Percentiles rank a stretch among this genome's conserved stretches.
phyloP scores from a whole-genome alignment of 352 stramenopile species.

The Phytopythium litorale region DNA sequence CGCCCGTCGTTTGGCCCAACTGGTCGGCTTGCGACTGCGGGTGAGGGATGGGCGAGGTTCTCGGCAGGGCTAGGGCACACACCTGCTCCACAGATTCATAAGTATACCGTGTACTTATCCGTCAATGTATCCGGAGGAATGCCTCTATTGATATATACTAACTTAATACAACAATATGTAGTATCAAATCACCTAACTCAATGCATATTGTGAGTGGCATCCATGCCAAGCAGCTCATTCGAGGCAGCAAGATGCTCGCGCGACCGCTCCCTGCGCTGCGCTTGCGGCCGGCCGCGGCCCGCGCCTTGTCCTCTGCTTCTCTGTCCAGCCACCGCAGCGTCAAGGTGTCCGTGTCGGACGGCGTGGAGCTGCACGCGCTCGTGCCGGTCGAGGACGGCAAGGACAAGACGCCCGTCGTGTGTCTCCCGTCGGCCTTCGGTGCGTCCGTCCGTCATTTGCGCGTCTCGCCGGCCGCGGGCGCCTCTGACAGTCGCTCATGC shows the following conservation, averaged over 20 bases:
- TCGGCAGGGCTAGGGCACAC: background rate
- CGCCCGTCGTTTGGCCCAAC: background rate
- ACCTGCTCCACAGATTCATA: background rate
- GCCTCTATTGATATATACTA: no score
- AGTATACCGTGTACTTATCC: background rate
- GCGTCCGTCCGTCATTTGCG: constrained; percentile 4
- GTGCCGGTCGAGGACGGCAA: constrained; percentile 8
- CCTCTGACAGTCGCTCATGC: background rate
- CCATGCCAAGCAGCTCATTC: no score
- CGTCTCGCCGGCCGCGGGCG: no score
- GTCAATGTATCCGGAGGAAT: background rate
- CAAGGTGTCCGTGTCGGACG: constrained; percentile 30
- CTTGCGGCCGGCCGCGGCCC: background rate
- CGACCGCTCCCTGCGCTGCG: background rate
- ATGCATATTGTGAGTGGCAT: no score
- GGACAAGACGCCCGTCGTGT: constrained; percentile 43
- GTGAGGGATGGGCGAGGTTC: constrained; percentile 11
- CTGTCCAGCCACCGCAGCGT: constrained; percentile 16
- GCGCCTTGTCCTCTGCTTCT: background rate
- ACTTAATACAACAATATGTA: no score
- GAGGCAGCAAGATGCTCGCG: background rate
- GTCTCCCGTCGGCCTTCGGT: constrained; percentile 66
- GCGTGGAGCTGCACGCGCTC: constrained; percentile 44
- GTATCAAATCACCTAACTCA: no score
- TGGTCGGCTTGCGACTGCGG: background rate